Percentiles rank a stretch among this genome's conserved stretches.
Conservation (phyloP, 2,329 filamentous ascomycete species). For the Ceratocystis albifundus region DNA sequence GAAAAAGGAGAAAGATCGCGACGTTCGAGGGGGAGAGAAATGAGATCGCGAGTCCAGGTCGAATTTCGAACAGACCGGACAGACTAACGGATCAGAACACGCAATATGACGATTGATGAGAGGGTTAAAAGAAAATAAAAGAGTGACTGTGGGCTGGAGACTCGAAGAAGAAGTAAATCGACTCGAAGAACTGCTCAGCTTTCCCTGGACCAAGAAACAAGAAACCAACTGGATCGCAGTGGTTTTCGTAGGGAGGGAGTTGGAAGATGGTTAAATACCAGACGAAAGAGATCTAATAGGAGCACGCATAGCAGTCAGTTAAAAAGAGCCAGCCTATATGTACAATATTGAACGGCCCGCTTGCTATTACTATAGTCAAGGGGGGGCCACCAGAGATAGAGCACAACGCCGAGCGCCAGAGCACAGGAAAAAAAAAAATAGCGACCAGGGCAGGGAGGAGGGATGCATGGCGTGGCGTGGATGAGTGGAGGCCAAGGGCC, state of each 20-base stretch:
- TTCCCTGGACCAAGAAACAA: slow-evolving; percentile 21
- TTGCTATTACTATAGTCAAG: slow-evolving; percentile 10
- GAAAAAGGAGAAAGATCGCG: background rate
- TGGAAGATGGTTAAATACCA: slow-evolving; percentile 24
- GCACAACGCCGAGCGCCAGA: background rate
- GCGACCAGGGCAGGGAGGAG: slow-evolving; percentile 8
- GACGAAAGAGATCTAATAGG: slow-evolving; percentile 21
- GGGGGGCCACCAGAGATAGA: background rate
- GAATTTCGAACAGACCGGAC: too few species aligned
- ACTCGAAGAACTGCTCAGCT: slow-evolving; percentile 23
- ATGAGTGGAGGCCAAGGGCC: slow-evolving; percentile 7
- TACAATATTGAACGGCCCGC: background rate
- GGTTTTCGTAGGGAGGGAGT: slow-evolving; percentile 24
- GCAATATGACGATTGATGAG: slow-evolving; percentile 1
- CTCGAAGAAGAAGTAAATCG: slow-evolving; percentile 23
- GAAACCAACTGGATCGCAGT: slow-evolving; percentile 21
- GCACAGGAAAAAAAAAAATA: slow-evolving; percentile 14
- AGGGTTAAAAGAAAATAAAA: slow-evolving; percentile 17
- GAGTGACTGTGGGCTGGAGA: slow-evolving; percentile 23
- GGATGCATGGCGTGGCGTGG: slow-evolving; percentile 13
- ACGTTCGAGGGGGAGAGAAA: too few species aligned
- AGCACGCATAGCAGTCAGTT: slow-evolving; percentile 22
- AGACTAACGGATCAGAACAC: too few species aligned
- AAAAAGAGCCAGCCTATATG: background rate
- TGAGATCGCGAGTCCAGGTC: too few species aligned